Evolutionary conservation across 148 eudicot genomes (phyloP).

Genomic region (Nepenthes mirabilis): DNA sequence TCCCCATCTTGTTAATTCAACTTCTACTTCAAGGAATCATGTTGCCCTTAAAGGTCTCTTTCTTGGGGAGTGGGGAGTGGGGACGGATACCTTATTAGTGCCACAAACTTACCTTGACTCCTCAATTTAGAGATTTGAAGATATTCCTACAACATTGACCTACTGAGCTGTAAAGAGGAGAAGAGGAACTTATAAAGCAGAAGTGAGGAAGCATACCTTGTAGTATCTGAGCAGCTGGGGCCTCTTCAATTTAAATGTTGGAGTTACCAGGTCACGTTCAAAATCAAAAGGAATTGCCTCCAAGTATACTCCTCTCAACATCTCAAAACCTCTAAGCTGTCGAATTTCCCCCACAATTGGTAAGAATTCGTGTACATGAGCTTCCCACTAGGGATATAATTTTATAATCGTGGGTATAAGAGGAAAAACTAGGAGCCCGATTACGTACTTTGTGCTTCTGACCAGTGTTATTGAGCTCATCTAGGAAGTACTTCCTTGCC

Average conservation of each 20-base stretch:
- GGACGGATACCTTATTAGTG: too few species aligned
- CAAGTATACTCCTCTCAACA: conserved; percentile 59
- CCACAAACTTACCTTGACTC: too few species aligned
- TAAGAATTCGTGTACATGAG: not conserved
- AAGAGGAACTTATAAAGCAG: not conserved
- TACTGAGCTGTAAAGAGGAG: too few species aligned
- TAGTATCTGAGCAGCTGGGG: conserved; percentile 84
- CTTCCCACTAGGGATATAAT: too few species aligned
- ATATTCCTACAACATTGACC: too few species aligned
- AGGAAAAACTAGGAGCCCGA: conserved; percentile 1
- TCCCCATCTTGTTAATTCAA: too few species aligned
- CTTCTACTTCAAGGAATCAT: too few species aligned
- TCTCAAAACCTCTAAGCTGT: conserved; percentile 93
- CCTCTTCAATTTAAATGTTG: conserved; percentile 95
- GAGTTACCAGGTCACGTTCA: conserved; percentile 80
- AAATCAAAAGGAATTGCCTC: conserved; percentile 82
- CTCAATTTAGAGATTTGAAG: too few species aligned
- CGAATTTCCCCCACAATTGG: not conserved
- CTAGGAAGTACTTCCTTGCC: conserved; percentile 57
- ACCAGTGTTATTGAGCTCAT: conserved; percentile 70
- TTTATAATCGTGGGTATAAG: too few species aligned
- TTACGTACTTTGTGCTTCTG: conserved; percentile 49
- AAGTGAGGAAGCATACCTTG: conserved; percentile 33
- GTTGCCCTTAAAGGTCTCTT: too few species aligned
- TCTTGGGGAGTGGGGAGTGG: too few species aligned